Evolutionary conservation across 495 filamentous ascomycete species (phyloP).

Genomic region (Penicillium samsonianum): DNA sequence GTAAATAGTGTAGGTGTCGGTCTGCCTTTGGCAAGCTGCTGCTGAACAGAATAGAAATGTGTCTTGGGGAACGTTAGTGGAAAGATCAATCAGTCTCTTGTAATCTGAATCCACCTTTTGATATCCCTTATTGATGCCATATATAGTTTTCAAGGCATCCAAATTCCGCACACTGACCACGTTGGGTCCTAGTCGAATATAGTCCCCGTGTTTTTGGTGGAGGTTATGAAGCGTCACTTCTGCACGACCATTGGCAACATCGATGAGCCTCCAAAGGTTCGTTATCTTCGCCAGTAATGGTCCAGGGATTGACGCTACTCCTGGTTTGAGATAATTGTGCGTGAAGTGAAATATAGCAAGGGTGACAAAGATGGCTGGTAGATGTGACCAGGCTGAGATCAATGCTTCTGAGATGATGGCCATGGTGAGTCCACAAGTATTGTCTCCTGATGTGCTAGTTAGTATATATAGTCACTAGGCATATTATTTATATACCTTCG

Average conservation of each 20-base stretch:
- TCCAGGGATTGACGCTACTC: neutral
- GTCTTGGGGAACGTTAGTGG: conserved; percentile 13
- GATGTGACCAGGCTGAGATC: neutral
- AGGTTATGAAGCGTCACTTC: conserved; percentile 23
- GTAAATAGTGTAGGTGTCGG: neutral
- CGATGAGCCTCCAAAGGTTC: neutral
- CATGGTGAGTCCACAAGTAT: neutral
- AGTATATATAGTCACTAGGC: neutral
- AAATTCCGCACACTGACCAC: conserved; percentile 52
- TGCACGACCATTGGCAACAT: neutral
- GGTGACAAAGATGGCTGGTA: neutral
- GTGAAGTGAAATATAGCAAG: neutral
- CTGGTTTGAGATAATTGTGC: neutral
- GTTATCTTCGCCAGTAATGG: neutral
- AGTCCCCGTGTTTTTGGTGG: conserved; percentile 53
- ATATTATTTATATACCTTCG: neutral
- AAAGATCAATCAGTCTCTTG: neutral
- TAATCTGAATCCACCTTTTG: conserved; percentile 8
- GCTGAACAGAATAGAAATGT: conserved; percentile 31
- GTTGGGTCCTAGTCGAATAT: conserved; percentile 61
- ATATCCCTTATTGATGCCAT: conserved; percentile 25
- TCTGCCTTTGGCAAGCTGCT: conserved; percentile 16
- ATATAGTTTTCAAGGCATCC: conserved; percentile 30
- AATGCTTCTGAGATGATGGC: neutral
- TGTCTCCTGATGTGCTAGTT: neutral